Evolutionary conservation across 495 filamentous ascomycete genomes (phyloP), one percentile per base, ranked within the genome.

Genomic region (Mytilinidion resinicola): DNA sequence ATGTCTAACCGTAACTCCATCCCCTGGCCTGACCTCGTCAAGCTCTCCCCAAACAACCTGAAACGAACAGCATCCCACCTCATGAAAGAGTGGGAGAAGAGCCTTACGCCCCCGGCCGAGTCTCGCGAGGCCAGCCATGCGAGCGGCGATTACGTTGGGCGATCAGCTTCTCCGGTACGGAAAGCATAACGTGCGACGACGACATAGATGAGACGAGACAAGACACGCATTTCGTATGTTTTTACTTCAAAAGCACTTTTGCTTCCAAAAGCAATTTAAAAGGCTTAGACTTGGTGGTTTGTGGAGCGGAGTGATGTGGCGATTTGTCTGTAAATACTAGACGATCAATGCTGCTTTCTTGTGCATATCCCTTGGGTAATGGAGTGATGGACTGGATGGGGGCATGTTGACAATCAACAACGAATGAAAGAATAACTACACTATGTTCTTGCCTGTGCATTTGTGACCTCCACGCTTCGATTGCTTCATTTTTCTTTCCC

Each of bases 81-180:
- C 55, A 90, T 91, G 82, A 84, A 79, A 51, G 87, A 91, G 63
- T 91, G 87, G 88, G 89, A 93, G 69, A 79, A 72, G 70, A 61
- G 43, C 60, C 49, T 74, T 9, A 73, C 70, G 21, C 71, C 69
- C 9, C 67, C 67, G 9, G 46, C 63, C 0, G 55, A 59, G 43
- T 53, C 63, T 5, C 33, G 59, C 21, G 55, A 60, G 20, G 5
- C 35, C 9, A 60, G 44, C 39, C 58, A 56, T 19, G 39, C 52
- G 11, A 60, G 56, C 36, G 63, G 59, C 19, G 63, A 66, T 48
- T 66, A 63, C 37, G 43, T 66, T 47, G 63, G 63, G n/a, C 51
- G 59, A 34, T 62, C 63, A 10, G 43, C 37, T 9, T 53, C 59
- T 9, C 55, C 63, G 30, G 35, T 36, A 4, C 30, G 43, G 11